phyloP scores from a whole-genome alignment of 2,329 filamentous ascomycete species.

The Ophiostoma pallidulum region DNA sequence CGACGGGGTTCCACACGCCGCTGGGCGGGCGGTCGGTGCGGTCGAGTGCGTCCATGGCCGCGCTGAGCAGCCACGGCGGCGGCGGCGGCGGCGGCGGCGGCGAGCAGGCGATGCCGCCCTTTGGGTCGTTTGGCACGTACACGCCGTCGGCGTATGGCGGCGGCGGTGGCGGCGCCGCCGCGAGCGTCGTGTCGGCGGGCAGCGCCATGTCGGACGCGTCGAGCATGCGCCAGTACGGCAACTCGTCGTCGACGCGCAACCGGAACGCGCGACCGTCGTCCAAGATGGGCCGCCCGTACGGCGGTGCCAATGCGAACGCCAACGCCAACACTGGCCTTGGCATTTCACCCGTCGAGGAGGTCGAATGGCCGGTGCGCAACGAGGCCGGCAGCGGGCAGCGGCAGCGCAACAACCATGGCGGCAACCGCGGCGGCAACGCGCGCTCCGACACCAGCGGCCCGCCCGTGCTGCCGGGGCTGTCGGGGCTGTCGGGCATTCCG shows the following conservation, averaged over 20 bases:
- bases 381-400: background rate
- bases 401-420: background rate
- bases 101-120: background rate
- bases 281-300: background rate
- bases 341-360: slow-evolving; percentile 20
- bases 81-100: background rate
- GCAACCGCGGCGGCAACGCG: slow-evolving; percentile 1
- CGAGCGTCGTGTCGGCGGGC: slow-evolving; percentile 20
- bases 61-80: slow-evolving; percentile 6
- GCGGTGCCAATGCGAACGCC: background rate
- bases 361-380: slow-evolving; percentile 17
- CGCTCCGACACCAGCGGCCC: slow-evolving; percentile 2
- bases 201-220: slow-evolving; percentile 25
- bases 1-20: slow-evolving; percentile 16
- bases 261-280: slow-evolving; percentile 3
- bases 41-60: slow-evolving; percentile 17
- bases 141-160: slow-evolving; percentile 9
- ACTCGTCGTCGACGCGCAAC: slow-evolving; percentile 13
- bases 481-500: slow-evolving; percentile 13
- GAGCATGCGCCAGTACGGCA: slow-evolving; percentile 20
- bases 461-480: slow-evolving; percentile 8
- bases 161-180: slow-evolving; percentile 1
- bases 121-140: slow-evolving; percentile 15
- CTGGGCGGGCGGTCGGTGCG: slow-evolving; percentile 19
- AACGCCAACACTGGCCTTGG: slow-evolving; percentile 12